Percentiles rank a stretch among this genome's conserved stretches.
Conservation (phyloP, 768 basidiomycete species). For the Tricholoma sp. region DNA sequence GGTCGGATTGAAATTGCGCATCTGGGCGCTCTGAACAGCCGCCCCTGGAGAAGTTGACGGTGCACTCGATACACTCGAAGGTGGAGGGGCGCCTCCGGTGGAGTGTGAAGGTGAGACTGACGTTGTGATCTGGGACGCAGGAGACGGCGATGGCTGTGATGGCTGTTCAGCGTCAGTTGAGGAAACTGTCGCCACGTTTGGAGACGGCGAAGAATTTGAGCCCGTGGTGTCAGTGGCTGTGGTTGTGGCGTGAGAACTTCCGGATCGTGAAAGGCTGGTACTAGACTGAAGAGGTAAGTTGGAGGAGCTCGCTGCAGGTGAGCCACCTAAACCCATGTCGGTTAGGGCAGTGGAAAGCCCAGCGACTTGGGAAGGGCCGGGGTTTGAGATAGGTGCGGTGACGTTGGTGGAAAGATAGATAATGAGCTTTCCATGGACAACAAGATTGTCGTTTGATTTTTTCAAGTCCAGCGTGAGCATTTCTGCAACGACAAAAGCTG, state of each 20-base stretch:
- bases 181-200: constrained; percentile 19
- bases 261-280: constrained; percentile 50
- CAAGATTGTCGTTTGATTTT: constrained; percentile 98
- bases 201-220: constrained; percentile 37
- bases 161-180: constrained; percentile 20
- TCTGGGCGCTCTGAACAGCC: constrained; percentile 45
- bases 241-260: constrained; percentile 62
- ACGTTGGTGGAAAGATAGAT: constrained; percentile 94
- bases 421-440: constrained; percentile 97
- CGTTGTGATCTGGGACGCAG: constrained; percentile 25
- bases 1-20: constrained; percentile 89
- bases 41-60: constrained; percentile 29
- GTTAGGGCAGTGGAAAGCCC: constrained; percentile 55
- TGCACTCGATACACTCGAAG: constrained; percentile 18
- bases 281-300: constrained; percentile 39
- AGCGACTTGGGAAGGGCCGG: constrained; percentile 69
- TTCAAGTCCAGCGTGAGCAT: constrained; percentile 96
- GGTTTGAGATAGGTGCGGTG: constrained; percentile 77
- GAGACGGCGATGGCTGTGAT: constrained; percentile 14
- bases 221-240: constrained; percentile 41
- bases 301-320: constrained; percentile 55
- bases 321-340: constrained; percentile 56
- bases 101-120: constrained; percentile 15
- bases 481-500: constrained; percentile 43
- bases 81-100: constrained; percentile 15